A percentile compares a stretch with the other conserved stretches of the same genome.
These are phyloP conservation scores for Salix dunnii DNA, from an alignment of 345 rosid genomes.

Conservation along the genomic window DNA sequence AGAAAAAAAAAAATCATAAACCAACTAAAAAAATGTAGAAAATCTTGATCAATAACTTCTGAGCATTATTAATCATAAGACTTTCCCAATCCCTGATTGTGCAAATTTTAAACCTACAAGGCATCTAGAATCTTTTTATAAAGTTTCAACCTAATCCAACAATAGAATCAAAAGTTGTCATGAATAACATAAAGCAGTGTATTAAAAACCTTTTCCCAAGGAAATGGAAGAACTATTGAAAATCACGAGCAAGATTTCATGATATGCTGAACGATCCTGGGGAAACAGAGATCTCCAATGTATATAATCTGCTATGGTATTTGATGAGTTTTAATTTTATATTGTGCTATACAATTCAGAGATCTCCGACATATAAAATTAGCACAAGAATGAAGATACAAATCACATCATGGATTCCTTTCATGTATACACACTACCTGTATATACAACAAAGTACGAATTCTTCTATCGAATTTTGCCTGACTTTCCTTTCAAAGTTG, in stretches of 20 bases:
- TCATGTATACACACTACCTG: background rate
- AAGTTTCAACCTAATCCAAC: too few relatives aligned
- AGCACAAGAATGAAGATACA: background rate
- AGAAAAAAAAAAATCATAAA: too few relatives aligned
- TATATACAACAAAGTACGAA: background rate
- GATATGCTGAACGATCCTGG: background rate
- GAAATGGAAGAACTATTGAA: background rate
- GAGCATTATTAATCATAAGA: too few relatives aligned
- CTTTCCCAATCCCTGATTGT: too few relatives aligned
- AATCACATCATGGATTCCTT: background rate
- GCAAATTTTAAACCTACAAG: too few relatives aligned
- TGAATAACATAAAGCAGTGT: too few relatives aligned
- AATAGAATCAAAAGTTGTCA: too few relatives aligned
- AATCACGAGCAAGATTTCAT: background rate
- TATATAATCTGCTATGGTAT: too few relatives aligned
- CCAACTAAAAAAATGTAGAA: too few relatives aligned
- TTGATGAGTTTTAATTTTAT: background rate
- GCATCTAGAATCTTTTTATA: too few relatives aligned
- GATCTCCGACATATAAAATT: background rate
- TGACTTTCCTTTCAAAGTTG: conserved; percentile 27
- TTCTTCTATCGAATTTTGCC: conserved; percentile 6
- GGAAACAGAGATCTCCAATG: background rate
- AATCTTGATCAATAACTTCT: too few relatives aligned
- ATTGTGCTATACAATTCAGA: background rate
- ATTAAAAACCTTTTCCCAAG: background rate